Base-by-base conservation (phyloP, 2,329 filamentous ascomycete species). In the Lachnellula subtilissima region DNA sequence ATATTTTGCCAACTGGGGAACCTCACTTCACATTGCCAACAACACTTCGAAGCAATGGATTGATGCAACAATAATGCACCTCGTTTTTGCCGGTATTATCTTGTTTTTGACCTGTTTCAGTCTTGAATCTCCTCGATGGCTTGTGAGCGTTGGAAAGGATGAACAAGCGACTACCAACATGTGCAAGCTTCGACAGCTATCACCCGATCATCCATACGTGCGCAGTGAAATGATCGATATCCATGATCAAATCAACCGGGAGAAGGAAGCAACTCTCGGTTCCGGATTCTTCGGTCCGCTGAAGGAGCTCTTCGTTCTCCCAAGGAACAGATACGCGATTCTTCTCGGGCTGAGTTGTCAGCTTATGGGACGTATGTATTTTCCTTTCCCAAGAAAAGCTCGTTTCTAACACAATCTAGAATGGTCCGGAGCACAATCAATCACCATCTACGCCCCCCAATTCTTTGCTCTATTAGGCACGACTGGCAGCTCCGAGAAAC, bases 61-160 rank as follows among this genome's bases (percentile, higher is more conserved):
- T 43, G 81, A 90, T 0, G 88, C 89, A 0, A 90, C 87, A 36
- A 84, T 83, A 64, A 74, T 92, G 56, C 88, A 93, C 62, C 75
- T 78, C 71, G 76, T 74, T 65, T 77, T 77, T 62, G 71, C 77
- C 15, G 75, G 74, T 61, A 79, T 79, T 53, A 77, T 77, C 45
- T 73, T 65, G 2, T 54, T 59, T 45, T 55, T 61, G 52, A 58
- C 52, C 42, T 23, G 64, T 14, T 61, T 65, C 42, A 56, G 56
- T 25, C 36, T 62, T 25, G 64, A 71, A 61, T 86, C 77, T 51
- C 87, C 87, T 0, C 78, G 87, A 48, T 89, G 86, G 86, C 74
- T 89, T 6, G 85, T 86, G 14, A 79, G 84, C 50, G 75, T 81
- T 60, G 85, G 81, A 0, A 85, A 84, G 75, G 83, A 87, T 23